Conservation (phyloP, 192 early-diverging fungal species). For the Gamsiella multidivaricata region DNA sequence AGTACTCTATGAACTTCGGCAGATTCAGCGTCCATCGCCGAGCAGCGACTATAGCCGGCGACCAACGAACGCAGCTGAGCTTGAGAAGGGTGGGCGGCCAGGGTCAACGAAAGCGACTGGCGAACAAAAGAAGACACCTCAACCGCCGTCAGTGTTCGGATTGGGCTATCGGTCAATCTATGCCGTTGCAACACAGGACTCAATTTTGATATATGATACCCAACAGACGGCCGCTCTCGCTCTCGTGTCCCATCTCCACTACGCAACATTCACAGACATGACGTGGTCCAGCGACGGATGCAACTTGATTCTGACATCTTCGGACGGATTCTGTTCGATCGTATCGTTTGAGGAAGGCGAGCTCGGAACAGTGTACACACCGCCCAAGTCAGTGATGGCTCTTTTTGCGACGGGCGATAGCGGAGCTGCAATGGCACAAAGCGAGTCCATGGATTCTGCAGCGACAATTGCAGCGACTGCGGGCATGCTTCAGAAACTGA, state of each 20-base stretch:
- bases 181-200: conserved; percentile 87
- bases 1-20: conserved; percentile 61
- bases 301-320: conserved; percentile 78
- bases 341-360: conserved; percentile 78
- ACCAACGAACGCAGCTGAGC: not conserved
- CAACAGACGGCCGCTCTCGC: conserved; percentile 76
- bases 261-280: conserved; percentile 89
- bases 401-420: conserved; percentile 8
- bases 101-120: conserved; percentile 2
- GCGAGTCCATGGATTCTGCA: conserved; percentile 17
- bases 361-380: conserved; percentile 60
- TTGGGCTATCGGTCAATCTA: conserved; percentile 83
- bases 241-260: conserved; percentile 84
- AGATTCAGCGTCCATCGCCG: conserved; percentile 18
- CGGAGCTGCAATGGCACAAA: not conserved
- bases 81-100: conserved; percentile 12
- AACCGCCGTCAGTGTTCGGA: conserved; percentile 46
- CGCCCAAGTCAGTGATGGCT: conserved; percentile 26
- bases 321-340: conserved; percentile 90
- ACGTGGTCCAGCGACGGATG: conserved; percentile 86
- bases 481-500: conserved; percentile 48
- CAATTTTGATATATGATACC: conserved; percentile 90
- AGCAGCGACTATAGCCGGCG: conserved; percentile 5
- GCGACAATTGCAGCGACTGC: conserved; percentile 36
- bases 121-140: conserved; percentile 1